These are phyloP conservation scores for Yamadazyma sp. DNA, from an alignment of 1,139 yeast genomes.

Conservation along the genomic window DNA sequence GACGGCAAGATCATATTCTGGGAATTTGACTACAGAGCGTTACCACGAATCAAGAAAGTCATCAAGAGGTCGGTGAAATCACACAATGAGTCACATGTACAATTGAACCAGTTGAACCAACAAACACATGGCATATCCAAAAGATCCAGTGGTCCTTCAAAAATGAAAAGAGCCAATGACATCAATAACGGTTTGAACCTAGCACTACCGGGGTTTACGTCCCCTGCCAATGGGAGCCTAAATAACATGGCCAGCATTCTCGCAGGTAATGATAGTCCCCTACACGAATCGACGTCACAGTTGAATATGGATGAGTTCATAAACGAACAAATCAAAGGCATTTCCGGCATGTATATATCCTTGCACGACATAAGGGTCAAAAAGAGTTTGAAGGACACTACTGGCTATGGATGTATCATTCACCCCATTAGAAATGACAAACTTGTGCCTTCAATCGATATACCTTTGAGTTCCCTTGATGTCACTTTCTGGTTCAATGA, in stretches of 20 bases:
- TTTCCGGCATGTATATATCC: slow-evolving; percentile 34
- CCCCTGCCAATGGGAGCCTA: slow-evolving; percentile 3
- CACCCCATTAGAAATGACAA: slow-evolving; percentile 43
- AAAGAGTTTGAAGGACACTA: slow-evolving; percentile 24
- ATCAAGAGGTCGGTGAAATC: slow-evolving; percentile 3
- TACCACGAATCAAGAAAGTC: slow-evolving; percentile 46
- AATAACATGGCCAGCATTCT: slow-evolving; percentile 9
- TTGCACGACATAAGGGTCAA: slow-evolving; percentile 36
- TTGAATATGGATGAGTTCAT: slow-evolving; percentile 19
- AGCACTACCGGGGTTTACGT: slow-evolving; percentile 1
- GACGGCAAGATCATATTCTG: slow-evolving; percentile 69
- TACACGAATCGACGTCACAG: slow-evolving; percentile 7
- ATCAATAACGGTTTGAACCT: slow-evolving; percentile 1
- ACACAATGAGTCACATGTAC: neutral
- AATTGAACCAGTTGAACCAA: neutral
- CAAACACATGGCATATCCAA: neutral
- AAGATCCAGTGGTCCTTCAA: neutral
- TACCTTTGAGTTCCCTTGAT: slow-evolving; percentile 37
- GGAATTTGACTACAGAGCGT: slow-evolving; percentile 69
- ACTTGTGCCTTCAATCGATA: slow-evolving; percentile 40
- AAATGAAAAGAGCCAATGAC: slow-evolving; percentile 1
- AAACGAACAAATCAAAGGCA: slow-evolving; percentile 17
- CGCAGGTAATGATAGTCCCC: slow-evolving; percentile 1
- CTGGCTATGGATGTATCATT: slow-evolving; percentile 25
- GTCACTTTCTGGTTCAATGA: slow-evolving; percentile 31